These are phyloP conservation scores for Vanderwaltozyma yarrowii DNA, from an alignment of 805 yeast species.

Conservation along the genomic window DNA sequence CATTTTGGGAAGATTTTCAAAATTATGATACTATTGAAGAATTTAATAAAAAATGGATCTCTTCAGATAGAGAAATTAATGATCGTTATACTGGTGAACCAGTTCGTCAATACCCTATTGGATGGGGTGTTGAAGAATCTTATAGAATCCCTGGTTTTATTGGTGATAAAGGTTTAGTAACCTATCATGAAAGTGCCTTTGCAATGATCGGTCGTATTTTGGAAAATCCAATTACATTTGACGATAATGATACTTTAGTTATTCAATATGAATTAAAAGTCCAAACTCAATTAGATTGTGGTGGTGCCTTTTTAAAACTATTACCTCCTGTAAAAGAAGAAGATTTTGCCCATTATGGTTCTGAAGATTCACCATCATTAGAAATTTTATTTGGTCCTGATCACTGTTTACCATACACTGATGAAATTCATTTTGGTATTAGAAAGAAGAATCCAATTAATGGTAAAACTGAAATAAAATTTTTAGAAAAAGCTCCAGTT, in stretches of 20 bases:
- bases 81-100: conserved; percentile 23
- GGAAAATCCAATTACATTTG: conserved; percentile 42
- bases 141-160: conserved; percentile 2
- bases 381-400: conserved; percentile 88
- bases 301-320: conserved; percentile 83
- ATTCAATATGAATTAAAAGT: conserved; percentile 83
- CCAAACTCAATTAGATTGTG: conserved; percentile 71
- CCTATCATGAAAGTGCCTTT: conserved; percentile 65
- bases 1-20: conserved; percentile 60
- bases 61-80: conserved; percentile 8
- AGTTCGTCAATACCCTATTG: conserved; percentile 23
- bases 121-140: conserved; percentile 42
- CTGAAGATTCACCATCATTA: conserved; percentile 32
- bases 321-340: conserved; percentile 33
- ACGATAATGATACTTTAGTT: conserved; percentile 57
- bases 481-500: conserved; percentile 50
- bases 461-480: conserved; percentile 58
- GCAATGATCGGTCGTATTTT: conserved; percentile 70
- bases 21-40: conserved; percentile 29
- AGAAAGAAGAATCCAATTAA: conserved; percentile 45
- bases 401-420: conserved; percentile 62
- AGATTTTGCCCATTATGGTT: conserved; percentile 38
- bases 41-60: conserved; percentile 41
- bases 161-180: conserved; percentile 67
- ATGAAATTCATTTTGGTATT: conserved; percentile 71